Conservation (phyloP, 108 stramenopile species). For the Discostella pseudostelligera region DNA sequence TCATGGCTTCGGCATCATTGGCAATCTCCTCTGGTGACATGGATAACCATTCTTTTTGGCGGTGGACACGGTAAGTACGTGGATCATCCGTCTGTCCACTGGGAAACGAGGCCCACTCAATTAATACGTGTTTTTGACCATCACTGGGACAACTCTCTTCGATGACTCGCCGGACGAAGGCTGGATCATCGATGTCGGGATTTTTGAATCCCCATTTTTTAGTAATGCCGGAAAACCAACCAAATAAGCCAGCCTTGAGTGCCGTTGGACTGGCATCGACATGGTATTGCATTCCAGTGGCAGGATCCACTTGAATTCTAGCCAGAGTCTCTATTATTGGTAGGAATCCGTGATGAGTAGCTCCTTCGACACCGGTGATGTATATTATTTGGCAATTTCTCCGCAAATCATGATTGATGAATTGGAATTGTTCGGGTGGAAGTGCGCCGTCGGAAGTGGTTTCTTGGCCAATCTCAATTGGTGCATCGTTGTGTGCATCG, state of each 20-base stretch:
- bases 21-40: constrained; percentile 23
- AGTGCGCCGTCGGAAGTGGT: not conserved
- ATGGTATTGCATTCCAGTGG: not conserved
- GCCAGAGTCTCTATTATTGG: constrained; percentile 3
- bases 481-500: not conserved
- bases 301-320: constrained; percentile 1
- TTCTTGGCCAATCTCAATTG: not conserved
- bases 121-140: constrained; percentile 16
- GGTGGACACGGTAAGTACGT: constrained; percentile 3
- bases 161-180: not conserved
- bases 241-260: constrained; percentile 3
- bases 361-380: constrained; percentile 9
- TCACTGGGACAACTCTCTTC: constrained; percentile 13
- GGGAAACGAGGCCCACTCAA: constrained; percentile 22
- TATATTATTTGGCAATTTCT: constrained; percentile 8
- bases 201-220: not conserved
- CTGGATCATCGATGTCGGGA: constrained; percentile 16
- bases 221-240: not conserved
- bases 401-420: not conserved
- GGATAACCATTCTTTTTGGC: constrained; percentile 12
- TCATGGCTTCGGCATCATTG: not conserved
- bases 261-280: not conserved
- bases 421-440: not conserved
- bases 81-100: constrained; percentile 1
- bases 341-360: constrained; percentile 2